A percentile compares a stretch with the other conserved stretches of the same genome.
phyloP scores from a whole-genome alignment of 495 filamentous ascomycete species.

The Aspergillus saccharolyticus region DNA sequence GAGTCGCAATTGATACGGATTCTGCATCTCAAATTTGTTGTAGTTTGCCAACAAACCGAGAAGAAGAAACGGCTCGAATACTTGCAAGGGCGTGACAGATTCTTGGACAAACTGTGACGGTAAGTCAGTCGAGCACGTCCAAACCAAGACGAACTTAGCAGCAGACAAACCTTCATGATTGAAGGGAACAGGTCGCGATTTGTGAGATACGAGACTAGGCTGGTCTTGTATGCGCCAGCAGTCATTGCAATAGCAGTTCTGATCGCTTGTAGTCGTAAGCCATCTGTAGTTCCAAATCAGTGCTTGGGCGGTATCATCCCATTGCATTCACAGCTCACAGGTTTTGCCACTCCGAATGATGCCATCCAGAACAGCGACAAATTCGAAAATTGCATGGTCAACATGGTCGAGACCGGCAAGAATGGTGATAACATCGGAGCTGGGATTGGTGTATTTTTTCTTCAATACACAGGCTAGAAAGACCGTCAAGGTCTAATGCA shows the following conservation, averaged over 20 bases:
- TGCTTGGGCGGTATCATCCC: background rate
- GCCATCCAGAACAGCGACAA: constrained; percentile 74
- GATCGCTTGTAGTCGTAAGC: constrained; percentile 73
- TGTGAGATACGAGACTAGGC: constrained; percentile 88
- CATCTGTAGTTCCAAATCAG: constrained; percentile 44
- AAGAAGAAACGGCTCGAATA: constrained; percentile 72
- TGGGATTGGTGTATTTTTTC: constrained; percentile 94
- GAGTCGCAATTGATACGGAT: constrained; percentile 90
- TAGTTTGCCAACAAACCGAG: constrained; percentile 93
- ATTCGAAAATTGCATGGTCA: constrained; percentile 79
- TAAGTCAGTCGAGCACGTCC: too few relatives aligned
- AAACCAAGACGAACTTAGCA: too few relatives aligned
- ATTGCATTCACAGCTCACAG: constrained; percentile 46
- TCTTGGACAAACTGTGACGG: constrained; percentile 77
- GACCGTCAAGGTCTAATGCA: constrained; percentile 72
- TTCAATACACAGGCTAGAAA: constrained; percentile 75
- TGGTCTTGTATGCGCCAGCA: constrained; percentile 92
- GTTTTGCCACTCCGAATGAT: constrained; percentile 74
- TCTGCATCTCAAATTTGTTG: constrained; percentile 99
- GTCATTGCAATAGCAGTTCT: constrained; percentile 75
- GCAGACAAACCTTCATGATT: constrained; percentile 74
- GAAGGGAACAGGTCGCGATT: constrained; percentile 91
- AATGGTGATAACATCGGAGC: constrained; percentile 87
- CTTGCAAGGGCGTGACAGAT: constrained; percentile 54
- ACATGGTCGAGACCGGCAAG: constrained; percentile 84